Base-by-base conservation (phyloP, 2,329 filamentous ascomycete genomes). In the Cercospora brassicicola region DNA sequence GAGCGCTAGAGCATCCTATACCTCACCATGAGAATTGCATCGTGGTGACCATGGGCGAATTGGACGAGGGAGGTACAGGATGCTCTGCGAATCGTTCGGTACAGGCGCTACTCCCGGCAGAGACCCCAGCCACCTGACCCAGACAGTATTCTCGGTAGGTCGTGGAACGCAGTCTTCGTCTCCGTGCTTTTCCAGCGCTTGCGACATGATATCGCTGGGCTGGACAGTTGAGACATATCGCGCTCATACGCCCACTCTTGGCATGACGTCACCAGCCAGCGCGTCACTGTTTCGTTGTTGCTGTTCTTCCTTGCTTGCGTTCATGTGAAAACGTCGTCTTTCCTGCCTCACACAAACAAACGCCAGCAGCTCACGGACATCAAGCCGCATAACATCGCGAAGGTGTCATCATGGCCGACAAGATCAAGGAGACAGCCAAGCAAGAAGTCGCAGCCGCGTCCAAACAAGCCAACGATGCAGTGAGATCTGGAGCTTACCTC, bases 401-500 rank as follows among this genome's bases (percentile, higher is more conserved):
- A 5, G n/a, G 9, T 3, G 4, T 13, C 23, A 28, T 53, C 48
- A 75, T 76, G 75, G 62, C 75, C 11, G 74, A 72, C 66, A 84
- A 81, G 76, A 79, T 89, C 76, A 87, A 85, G 77, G 81, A 85
- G 62, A 84, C 86, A 26, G 85, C 85, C 18, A 77, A 87, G 71
- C 89, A 94, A 72, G 94, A 97, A 76, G 89, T 89, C 66, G 84
- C 87, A 69, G 88, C 89, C 71, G 86, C 91, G 65, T 88, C 84
- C 72, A 80, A 80, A 15, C 83, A 93, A 42, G 84, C 92, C 51
- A 81, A 85, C 48, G 88, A 92, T 75, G 91, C 92, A 33, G 87
- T 89, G 62, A 88, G 85, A 74, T 96, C 93, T 71, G 88, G 89
- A 60, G 88, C 93, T 26, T 97, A 95, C 77, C 80, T 96, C 71